Evolutionary conservation across 805 yeast genomes (phyloP), one percentile per base, ranked within the genome.

Genomic region (Zygotorulaspora danielsina): DNA sequence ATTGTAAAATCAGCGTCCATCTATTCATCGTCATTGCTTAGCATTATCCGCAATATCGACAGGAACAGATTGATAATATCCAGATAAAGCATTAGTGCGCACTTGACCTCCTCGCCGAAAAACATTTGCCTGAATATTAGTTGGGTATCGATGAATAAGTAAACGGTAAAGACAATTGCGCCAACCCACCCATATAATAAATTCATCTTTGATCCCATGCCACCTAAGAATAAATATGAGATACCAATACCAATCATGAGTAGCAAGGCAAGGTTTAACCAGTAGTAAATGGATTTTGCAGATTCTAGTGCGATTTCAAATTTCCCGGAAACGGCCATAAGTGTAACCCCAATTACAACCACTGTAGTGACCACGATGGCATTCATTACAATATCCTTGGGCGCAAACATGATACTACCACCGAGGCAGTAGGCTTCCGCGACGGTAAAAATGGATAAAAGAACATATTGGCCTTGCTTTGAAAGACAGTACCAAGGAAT

Each of bases 41-140:
- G 48, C 50, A 85, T 64, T 28, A 86, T 72, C 46, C 94, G 70
- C 57, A 87, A 71, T 44, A 88, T 79, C 63, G 76, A 78, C 48
- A 87, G 59, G 67, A 87, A 88, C 64, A 87, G 70, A 64, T 87
- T 87, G 63, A 88, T 69, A 33, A 86, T 75, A 59, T 87, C 96
- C 69, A 87, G 71, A 60, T 88, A 87, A 46, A 88, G 71, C 50
- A 76, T 66, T 56, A 88, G 78, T 11, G 90, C 78, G 36, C 94
- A 90, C 27, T 78, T 73, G n/a, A 87, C 73, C 54, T 85, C 95
- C 50, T 88, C 95, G 50, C 87, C 96, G 30, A 87, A 79, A 53
- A 80, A 81, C 50, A 71, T 78, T 41, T 76, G 78, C 55, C 81
- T 78, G 78, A 87, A 73, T 40, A 87, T 76, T 50, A 77, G 59